Conservation (phyloP, 208 protist genomes). For the Leishmania turanica region DNA sequence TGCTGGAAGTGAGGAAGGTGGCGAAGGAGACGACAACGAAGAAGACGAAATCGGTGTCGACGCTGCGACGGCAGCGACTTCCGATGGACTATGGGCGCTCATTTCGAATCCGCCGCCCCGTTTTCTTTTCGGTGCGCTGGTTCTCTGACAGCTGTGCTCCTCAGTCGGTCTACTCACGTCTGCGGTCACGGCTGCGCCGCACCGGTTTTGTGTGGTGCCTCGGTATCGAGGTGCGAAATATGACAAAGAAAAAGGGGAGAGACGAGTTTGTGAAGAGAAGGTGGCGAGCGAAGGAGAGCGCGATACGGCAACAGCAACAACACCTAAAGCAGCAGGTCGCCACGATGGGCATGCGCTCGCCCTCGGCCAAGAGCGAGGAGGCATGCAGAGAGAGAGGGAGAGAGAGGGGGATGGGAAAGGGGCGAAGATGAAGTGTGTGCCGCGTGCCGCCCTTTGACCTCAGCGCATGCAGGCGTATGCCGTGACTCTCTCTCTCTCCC, state of each 20-base stretch:
- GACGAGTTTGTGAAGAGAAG: background rate
- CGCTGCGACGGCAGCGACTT: background rate
- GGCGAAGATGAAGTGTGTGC: background rate
- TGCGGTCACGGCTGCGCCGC: background rate
- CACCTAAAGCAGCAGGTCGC: background rate
- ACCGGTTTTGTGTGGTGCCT: background rate
- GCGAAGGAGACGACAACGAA: background rate
- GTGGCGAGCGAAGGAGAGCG: background rate
- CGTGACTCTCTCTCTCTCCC: background rate
- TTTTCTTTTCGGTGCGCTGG: background rate
- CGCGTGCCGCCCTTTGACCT: background rate
- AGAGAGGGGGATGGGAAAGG: background rate
- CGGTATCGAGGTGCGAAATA: background rate
- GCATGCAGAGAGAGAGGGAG: background rate
- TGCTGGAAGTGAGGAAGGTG: constrained; percentile 2
- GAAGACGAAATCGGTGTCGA: background rate
- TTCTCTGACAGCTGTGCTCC: background rate
- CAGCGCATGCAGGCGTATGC: too few species aligned
- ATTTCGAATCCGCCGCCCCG: background rate
- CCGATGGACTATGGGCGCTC: background rate
- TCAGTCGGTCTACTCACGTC: background rate
- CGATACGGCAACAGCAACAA: background rate
- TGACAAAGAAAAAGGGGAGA: background rate
- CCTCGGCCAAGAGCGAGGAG: background rate
- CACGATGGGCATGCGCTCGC: background rate